Conservation (phyloP, 768 basidiomycete species). For the Phanerodontia chrysosporium region DNA sequence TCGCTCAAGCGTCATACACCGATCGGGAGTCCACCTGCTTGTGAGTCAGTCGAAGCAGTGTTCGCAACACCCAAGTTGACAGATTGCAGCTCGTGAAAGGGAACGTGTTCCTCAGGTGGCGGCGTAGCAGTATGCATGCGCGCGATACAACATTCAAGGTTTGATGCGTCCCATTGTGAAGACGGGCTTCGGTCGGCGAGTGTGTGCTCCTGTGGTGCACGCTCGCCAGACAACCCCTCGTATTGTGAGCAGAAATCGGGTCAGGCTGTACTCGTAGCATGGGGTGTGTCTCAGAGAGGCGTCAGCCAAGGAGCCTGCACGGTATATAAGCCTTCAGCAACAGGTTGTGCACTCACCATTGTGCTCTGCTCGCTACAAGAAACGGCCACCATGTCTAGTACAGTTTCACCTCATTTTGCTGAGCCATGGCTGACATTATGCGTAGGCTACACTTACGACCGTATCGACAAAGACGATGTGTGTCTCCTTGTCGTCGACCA, state of each 20-base stretch:
- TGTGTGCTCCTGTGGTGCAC: not conserved
- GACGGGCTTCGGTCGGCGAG: not conserved
- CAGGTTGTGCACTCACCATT: too few relatives aligned
- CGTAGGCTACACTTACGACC: slow-evolving; percentile 27
- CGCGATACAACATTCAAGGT: not conserved
- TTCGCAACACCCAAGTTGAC: too few relatives aligned
- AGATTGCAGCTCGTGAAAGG: too few relatives aligned
- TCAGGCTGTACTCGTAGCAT: too few relatives aligned
- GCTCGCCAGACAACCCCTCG: not conserved
- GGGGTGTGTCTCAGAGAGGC: not conserved
- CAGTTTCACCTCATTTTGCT: not conserved
- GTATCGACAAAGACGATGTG: slow-evolving; percentile 42
- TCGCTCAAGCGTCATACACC: too few relatives aligned
- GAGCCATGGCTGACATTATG: not conserved
- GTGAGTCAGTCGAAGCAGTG: too few relatives aligned
- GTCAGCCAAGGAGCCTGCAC: too few relatives aligned
- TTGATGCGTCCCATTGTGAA: not conserved
- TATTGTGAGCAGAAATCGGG: too few relatives aligned
- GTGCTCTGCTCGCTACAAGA: too few relatives aligned
- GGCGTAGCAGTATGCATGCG: not conserved
- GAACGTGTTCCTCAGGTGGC: not conserved
- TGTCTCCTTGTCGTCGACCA: slow-evolving; percentile 46
- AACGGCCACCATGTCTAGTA: not conserved
- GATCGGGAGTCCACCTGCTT: too few relatives aligned
- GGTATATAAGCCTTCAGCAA: too few relatives aligned